These are phyloP conservation scores for Coprinopsis marcescibilis DNA, from an alignment of 768 basidiomycete genomes.

Conservation along the genomic window DNA sequence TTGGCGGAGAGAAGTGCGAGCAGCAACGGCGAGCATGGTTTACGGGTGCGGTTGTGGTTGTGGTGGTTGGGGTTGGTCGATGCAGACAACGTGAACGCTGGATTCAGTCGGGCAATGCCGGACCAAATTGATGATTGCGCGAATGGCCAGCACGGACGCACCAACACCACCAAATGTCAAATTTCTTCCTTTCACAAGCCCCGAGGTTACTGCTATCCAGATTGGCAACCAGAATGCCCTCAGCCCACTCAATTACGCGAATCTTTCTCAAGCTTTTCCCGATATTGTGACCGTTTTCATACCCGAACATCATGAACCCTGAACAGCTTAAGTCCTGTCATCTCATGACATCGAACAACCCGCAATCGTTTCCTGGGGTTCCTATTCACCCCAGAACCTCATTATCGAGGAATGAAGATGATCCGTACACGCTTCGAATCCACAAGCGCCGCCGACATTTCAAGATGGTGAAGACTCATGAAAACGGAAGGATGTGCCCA, in stretches of 20 bases:
- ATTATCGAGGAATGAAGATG: no score
- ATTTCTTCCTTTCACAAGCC: neutral
- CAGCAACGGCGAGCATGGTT: constrained; percentile 38
- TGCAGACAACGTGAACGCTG: constrained; percentile 6
- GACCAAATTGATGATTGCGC: neutral
- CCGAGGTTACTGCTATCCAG: neutral
- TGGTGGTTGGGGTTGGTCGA: constrained; percentile 9
- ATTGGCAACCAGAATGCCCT: neutral
- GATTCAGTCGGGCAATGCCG: neutral
- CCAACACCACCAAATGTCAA: neutral
- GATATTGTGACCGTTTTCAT: neutral
- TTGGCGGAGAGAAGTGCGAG: constrained; percentile 36
- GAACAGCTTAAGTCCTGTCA: no score
- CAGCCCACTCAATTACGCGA: neutral
- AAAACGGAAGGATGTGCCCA: no score
- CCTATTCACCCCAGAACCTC: no score
- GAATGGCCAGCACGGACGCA: neutral
- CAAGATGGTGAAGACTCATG: no score
- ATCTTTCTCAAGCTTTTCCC: no score
- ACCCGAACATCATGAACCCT: no score
- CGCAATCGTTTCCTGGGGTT: no score
- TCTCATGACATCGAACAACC: no score
- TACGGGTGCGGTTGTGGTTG: constrained; percentile 3
- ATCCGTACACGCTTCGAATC: no score
- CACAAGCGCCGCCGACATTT: no score